These are phyloP conservation scores for Fusarium verticillioides DNA, from an alignment of 2,329 filamentous ascomycete genomes.

Conservation along the genomic window DNA sequence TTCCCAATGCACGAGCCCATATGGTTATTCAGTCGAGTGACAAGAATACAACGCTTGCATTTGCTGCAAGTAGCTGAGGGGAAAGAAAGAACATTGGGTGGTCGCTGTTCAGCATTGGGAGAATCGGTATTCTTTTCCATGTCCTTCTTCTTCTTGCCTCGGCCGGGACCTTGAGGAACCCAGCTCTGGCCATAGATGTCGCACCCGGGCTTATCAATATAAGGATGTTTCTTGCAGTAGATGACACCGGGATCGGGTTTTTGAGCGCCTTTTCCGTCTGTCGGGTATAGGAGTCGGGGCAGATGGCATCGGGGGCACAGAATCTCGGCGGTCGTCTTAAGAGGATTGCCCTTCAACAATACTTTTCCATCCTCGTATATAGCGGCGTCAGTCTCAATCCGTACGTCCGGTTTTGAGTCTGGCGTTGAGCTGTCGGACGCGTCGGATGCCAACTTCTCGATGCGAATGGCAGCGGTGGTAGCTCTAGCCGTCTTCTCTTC, in stretches of 20 bases:
- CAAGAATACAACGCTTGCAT: slow-evolving; percentile 73
- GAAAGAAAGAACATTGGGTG: slow-evolving; percentile 71
- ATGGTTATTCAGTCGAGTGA: slow-evolving; percentile 73
- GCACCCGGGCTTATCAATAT: slow-evolving; percentile 78
- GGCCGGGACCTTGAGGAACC: slow-evolving; percentile 75
- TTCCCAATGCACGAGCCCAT: slow-evolving; percentile 76
- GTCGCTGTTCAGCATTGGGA: slow-evolving; percentile 63
- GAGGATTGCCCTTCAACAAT: slow-evolving; percentile 75
- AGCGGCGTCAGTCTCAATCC: slow-evolving; percentile 73
- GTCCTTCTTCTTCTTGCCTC: slow-evolving; percentile 84
- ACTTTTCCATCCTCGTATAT: slow-evolving; percentile 77
- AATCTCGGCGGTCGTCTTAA: slow-evolving; percentile 77
- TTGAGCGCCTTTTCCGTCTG: slow-evolving; percentile 73
- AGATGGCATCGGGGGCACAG: slow-evolving; percentile 80
- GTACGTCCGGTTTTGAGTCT: slow-evolving; percentile 66
- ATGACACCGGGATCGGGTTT: slow-evolving; percentile 74
- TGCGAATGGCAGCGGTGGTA: slow-evolving; percentile 70
- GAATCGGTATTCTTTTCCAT: slow-evolving; percentile 70
- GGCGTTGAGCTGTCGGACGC: slow-evolving; percentile 63
- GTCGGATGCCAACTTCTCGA: slow-evolving; percentile 70
- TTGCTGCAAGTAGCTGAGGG: slow-evolving; percentile 75
- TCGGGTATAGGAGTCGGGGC: slow-evolving; percentile 77
- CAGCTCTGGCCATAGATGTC: slow-evolving; percentile 88
- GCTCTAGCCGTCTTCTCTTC: slow-evolving; percentile 81
- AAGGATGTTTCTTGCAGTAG: slow-evolving; percentile 84